Percentiles rank a stretch among this genome's conserved stretches.
phyloP scores from a whole-genome alignment of 495 filamentous ascomycete genomes.

The Filosporella fistucella region DNA sequence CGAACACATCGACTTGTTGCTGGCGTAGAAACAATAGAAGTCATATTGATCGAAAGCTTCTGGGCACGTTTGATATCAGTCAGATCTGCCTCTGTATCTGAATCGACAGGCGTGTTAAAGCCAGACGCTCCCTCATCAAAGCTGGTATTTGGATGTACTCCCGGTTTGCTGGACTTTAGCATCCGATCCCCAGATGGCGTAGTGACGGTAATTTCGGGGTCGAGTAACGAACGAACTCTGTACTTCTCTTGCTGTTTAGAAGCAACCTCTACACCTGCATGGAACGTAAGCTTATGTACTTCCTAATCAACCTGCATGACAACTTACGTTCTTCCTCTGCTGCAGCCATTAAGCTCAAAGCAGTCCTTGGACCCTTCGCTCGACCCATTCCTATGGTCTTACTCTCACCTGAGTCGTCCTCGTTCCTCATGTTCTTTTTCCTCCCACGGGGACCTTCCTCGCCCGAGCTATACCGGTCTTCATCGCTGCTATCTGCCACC shows the following conservation, averaged over 20 bases:
- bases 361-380: constrained; percentile 31
- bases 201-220: constrained; percentile 62
- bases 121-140: constrained; percentile 49
- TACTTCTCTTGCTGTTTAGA: constrained; percentile 12
- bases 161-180: constrained; percentile 53
- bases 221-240: constrained; percentile 50
- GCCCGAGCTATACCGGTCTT: constrained; percentile 41
- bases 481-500: constrained; percentile 47
- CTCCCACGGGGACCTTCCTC: constrained; percentile 44
- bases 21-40: constrained; percentile 70
- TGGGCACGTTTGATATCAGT: constrained; percentile 83
- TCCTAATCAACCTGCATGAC: not conserved
- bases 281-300: constrained; percentile 10
- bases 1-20: constrained; percentile 74
- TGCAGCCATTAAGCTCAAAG: constrained; percentile 58
- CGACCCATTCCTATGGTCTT: constrained; percentile 23
- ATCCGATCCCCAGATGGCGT: constrained; percentile 56
- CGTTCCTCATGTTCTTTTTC: constrained; percentile 30
- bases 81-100: constrained; percentile 81
- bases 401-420: constrained; percentile 27
- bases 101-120: constrained; percentile 72
- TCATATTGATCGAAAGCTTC: constrained; percentile 72
- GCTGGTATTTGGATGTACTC: constrained; percentile 60
- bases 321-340: constrained; percentile 76
- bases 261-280: constrained; percentile 20